Evolutionary conservation across 345 rosid species (phyloP), one percentile per base, ranked within the genome.

Genomic region (Populus alba): DNA sequence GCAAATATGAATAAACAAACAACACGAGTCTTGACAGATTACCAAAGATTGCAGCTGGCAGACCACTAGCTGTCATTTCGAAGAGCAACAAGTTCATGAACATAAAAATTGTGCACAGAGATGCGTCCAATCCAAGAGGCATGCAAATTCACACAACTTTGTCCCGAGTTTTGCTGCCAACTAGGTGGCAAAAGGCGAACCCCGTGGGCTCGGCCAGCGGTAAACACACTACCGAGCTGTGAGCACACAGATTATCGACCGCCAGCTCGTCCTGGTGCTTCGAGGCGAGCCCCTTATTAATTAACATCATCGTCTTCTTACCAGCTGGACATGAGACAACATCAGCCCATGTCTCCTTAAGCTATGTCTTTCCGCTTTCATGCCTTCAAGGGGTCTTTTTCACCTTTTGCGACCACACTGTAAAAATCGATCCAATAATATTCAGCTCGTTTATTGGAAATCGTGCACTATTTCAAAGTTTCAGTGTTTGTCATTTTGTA

Each of bases 201-300:
- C 12, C 70, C 20, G 62, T 45, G 71, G 71, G 71, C 62, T 29
- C 22, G 41, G 78, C 78, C 71, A 45, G 43, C 66, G 15, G 78
- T 45, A 23, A 41, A 4, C 39, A 45, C 15, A 25, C 41, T 8
- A 8, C 8, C 0, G 38, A 27, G 27, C 27, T 27, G 27, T 27
- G 27, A 4, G 8, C 61, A 49, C 17, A 25, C 9, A 12, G 39
- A 47, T 71, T 53, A 33, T 12, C 10, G 27, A 66, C 11, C 1
- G 62, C 45, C 59, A 17, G 20, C 20, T 75, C 29, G 0, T 33
- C 37, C 47, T 65, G 29, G 41, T 65, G 51, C 55, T 61, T 23
- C 37, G 57, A 74, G 57, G 23, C 37, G 57, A 74, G 57, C 70
- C 69, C 57, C 43, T 5, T 65, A 15, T 15, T 9, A 38, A 16